Evolutionary conservation across 2,329 filamentous ascomycete genomes (phyloP), one percentile per base, ranked within the genome.

Genomic region (Daldinia eschscholtzii): DNA sequence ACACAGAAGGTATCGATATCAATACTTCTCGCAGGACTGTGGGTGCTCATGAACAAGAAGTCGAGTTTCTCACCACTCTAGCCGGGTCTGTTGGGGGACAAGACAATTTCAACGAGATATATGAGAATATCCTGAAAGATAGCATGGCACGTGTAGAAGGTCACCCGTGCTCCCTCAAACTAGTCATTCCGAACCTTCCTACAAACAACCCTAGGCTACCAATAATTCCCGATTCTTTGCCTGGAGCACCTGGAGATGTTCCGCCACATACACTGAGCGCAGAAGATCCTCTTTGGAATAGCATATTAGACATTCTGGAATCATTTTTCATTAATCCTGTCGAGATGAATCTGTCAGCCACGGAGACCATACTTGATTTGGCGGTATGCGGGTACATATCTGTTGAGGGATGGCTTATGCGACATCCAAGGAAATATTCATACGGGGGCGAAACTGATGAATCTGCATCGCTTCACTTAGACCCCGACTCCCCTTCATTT

Each of bases 261-360:
- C 85, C 82, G 52, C 85, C 81, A 37, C 89, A 92, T 75, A 89
- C 89, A 4, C 83, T 93, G 18, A 86, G 86, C 61, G 85, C 84
- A 1, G 87, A 88, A 61, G 90, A 90, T 72, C 89, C 86, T 48
- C 85, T 90, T 39, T 84, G 90, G 53, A 88, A 87, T 77, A 88
- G 92, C 7, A 83, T 92, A 1, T 81, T 92, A 9, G 90, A 92
- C 48, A 85, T 95, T 6, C 80, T 99, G 10, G 87, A 91, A 50
- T 90, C 86, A 0, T 99, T 98, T 76, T 93, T 98, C 74, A 87
- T 93, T 4, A 99, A 99, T 74, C 91, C 93, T 2, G 90, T 98
- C 2, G 93, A 98, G 74, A 94, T 92, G 2, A 99, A 99, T 73
- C 83, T 99, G 3, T 92, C 92, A 0, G 84, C 98, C 1, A 98